These are phyloP conservation scores for Alternaria gansuensis DNA, from an alignment of 2,329 filamentous ascomycete genomes.

Conservation along the genomic window DNA sequence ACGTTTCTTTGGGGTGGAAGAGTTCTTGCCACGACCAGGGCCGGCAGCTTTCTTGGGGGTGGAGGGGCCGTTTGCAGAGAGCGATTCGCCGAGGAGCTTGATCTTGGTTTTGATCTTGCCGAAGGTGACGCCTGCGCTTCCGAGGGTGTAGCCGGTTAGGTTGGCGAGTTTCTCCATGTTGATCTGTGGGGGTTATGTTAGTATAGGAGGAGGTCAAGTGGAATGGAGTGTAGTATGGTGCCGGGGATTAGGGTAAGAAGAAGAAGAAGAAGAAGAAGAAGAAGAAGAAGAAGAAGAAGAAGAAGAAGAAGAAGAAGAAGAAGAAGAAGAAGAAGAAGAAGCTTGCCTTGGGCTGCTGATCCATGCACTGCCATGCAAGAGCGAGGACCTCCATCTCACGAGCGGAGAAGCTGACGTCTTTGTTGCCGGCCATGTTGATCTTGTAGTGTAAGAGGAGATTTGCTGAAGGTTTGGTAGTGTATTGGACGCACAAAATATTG, in stretches of 20 bases:
- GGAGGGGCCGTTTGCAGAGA: constrained; percentile 5
- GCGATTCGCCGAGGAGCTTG: constrained; percentile 25
- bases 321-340: background rate
- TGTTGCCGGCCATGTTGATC: constrained; percentile 24
- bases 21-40: background rate
- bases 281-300: background rate
- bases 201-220: constrained; percentile 18
- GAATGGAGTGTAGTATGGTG: background rate
- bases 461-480: background rate
- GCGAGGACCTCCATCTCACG: constrained; percentile 47
- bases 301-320: background rate
- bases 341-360: constrained; percentile 45
- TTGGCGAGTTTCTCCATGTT: constrained; percentile 32
- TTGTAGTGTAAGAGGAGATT: background rate
- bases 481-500: background rate
- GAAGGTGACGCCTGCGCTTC: constrained; percentile 40
- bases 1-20: constrained; percentile 35
- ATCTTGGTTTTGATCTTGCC: constrained; percentile 48
- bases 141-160: constrained; percentile 40
- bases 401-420: constrained; percentile 25
- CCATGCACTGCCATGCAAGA: constrained; percentile 49
- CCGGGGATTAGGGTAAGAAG: background rate
- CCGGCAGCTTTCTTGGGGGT: background rate
- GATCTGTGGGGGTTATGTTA: constrained; percentile 16
- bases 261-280: background rate